Evolutionary conservation across 768 basidiomycete species (phyloP).

Genomic region (Gautieria morchelliformis): DNA sequence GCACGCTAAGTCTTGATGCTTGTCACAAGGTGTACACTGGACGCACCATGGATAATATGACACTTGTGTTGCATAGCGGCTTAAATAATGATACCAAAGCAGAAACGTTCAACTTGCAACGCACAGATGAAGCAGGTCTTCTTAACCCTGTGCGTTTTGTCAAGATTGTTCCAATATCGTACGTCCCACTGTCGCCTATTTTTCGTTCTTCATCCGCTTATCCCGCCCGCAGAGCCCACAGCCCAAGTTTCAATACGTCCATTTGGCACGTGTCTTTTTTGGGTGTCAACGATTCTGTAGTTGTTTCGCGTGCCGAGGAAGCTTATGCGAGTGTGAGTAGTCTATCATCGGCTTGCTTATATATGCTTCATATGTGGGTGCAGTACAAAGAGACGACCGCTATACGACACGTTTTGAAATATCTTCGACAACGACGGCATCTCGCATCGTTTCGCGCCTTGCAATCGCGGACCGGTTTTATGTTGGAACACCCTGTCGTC

Average conservation of each 20-base stretch:
- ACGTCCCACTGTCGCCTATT: constrained; percentile 17
- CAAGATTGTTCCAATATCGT: constrained; percentile 72
- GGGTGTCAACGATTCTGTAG: constrained; percentile 46
- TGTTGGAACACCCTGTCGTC: constrained; percentile 62
- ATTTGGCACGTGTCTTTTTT: constrained; percentile 65
- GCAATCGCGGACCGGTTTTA: constrained; percentile 42
- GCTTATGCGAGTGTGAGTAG: constrained; percentile 54
- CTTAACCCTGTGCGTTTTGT: constrained; percentile 57
- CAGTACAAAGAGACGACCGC: constrained; percentile 55
- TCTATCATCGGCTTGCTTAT: not conserved
- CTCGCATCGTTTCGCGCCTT: constrained; percentile 55
- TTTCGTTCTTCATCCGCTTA: not conserved
- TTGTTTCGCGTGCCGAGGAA: constrained; percentile 43
- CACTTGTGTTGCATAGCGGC: constrained; percentile 49
- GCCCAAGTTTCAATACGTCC: constrained; percentile 65
- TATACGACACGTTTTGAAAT: constrained; percentile 62
- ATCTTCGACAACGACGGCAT: constrained; percentile 67
- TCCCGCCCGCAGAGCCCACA: constrained; percentile 44
- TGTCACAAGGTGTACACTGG: constrained; percentile 50
- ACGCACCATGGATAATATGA: constrained; percentile 53
- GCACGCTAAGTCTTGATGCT: not conserved
- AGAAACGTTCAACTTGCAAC: constrained; percentile 54
- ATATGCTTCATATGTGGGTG: not conserved
- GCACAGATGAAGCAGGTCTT: constrained; percentile 47
- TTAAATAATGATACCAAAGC: constrained; percentile 57